phyloP scores from a whole-genome alignment of 176 grass and related monocot species.

The Oryza nivara region DNA sequence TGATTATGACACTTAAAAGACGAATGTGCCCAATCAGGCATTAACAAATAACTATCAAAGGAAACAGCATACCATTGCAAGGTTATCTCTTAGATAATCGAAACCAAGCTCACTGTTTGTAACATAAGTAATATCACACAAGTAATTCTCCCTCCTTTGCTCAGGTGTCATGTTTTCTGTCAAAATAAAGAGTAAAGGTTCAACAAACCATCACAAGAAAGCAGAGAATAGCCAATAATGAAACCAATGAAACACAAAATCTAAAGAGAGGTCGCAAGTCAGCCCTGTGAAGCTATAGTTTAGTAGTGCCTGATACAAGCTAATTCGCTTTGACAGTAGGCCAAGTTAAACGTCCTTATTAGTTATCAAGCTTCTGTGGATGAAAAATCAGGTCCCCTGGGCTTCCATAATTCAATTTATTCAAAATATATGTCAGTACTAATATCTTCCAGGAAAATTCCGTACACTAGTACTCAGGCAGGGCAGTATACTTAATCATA shows the following conservation, averaged over 20 bases:
- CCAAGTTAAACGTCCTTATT: slow-evolving; percentile 19
- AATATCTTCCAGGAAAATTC: slow-evolving; percentile 16
- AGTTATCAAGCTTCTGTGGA: slow-evolving; percentile 8
- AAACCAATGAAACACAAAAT: background rate
- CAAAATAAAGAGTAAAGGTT: slow-evolving; percentile 45
- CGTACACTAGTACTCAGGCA: background rate
- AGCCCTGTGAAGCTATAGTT: background rate
- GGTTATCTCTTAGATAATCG: slow-evolving; percentile 98
- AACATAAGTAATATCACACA: slow-evolving; percentile 93
- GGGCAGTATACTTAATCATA: slow-evolving; percentile 17
- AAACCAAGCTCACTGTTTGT: slow-evolving; percentile 99
- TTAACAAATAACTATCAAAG: slow-evolving; percentile 28
- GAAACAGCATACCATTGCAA: slow-evolving; percentile 78
- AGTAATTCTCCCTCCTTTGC: slow-evolving; percentile 98
- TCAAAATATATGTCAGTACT: slow-evolving; percentile 19
- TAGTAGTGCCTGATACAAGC: background rate
- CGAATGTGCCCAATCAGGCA: slow-evolving; percentile 11
- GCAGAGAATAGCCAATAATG: slow-evolving; percentile 18
- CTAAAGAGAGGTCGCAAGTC: background rate
- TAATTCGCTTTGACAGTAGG: slow-evolving; percentile 3
- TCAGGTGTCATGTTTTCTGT: slow-evolving; percentile 98
- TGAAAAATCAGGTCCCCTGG: slow-evolving; percentile 14
- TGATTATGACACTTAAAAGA: slow-evolving; percentile 1
- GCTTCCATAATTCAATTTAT: slow-evolving; percentile 24
- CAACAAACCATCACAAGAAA: slow-evolving; percentile 37